Percentiles rank a stretch among this genome's conserved stretches.
These are phyloP conservation scores for Dothidotthia symphoricarpi DNA, from an alignment of 2,329 filamentous ascomycete species.

Conservation along the genomic window DNA sequence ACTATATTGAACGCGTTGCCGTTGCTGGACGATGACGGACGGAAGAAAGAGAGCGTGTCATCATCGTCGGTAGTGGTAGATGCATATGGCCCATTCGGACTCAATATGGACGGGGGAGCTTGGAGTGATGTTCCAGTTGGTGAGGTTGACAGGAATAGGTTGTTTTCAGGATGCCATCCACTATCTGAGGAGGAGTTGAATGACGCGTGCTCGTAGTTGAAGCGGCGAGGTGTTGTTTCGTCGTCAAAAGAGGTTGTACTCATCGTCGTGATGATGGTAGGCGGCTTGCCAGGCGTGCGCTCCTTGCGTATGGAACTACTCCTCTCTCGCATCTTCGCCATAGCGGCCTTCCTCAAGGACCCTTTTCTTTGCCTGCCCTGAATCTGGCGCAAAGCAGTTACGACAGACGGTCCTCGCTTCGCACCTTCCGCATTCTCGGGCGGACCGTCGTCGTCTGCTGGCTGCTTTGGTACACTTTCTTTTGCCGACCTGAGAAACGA, in stretches of 20 bases:
- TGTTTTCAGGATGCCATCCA: constrained; percentile 22
- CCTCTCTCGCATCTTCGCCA: constrained; percentile 57
- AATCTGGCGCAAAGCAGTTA: constrained; percentile 48
- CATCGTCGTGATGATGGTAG: constrained; percentile 18
- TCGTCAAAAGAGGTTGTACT: constrained; percentile 16
- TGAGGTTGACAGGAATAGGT: constrained; percentile 17
- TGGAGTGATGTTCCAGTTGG: constrained; percentile 8
- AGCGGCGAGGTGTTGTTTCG: constrained; percentile 26
- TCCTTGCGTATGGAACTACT: constrained; percentile 30
- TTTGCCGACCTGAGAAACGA: constrained; percentile 60
- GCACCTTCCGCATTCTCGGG: constrained; percentile 30
- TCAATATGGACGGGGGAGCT: constrained; percentile 42
- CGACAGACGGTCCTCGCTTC: constrained; percentile 23
- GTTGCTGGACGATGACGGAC: constrained; percentile 39
- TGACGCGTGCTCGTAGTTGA: constrained; percentile 41
- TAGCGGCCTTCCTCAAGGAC: constrained; percentile 81
- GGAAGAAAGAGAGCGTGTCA: constrained; percentile 65
- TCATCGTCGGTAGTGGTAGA: constrained; percentile 87
- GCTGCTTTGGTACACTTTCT: constrained; percentile 35
- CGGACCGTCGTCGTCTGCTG: constrained; percentile 19
- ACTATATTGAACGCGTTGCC: constrained; percentile 42
- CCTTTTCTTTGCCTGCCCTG: constrained; percentile 69
- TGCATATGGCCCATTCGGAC: constrained; percentile 60
- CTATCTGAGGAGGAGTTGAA: constrained; percentile 38
- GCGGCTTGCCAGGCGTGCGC: constrained; percentile 13